Percentiles rank a stretch among this genome's conserved stretches.
These are phyloP conservation scores for Musa acuminata DNA, from an alignment of 176 grass and related monocot species.

Conservation along the genomic window DNA sequence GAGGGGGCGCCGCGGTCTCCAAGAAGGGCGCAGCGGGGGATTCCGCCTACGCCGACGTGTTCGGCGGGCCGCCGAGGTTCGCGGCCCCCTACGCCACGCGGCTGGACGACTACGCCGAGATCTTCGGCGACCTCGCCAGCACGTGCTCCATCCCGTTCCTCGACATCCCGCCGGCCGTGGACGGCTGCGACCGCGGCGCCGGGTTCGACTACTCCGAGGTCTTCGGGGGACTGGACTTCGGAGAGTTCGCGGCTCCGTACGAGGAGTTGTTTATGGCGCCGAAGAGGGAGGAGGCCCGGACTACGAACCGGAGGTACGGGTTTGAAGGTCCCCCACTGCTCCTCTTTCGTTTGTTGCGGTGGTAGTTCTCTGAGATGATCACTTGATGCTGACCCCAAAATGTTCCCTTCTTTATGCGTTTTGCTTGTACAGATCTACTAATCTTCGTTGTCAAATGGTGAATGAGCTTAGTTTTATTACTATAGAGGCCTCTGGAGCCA, in stretches of 20 bases:
- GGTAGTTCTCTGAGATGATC: neutral
- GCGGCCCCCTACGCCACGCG: slow-evolving; percentile 8
- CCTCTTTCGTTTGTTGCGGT: neutral
- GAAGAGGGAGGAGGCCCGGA: slow-evolving; percentile 37
- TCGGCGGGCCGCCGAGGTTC: slow-evolving; percentile 53
- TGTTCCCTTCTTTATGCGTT: neutral
- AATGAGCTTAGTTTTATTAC: neutral
- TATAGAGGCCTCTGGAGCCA: too few species aligned
- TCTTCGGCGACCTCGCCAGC: slow-evolving; percentile 61
- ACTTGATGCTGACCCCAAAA: too few species aligned
- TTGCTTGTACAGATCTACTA: neutral
- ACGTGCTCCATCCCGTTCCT: slow-evolving; percentile 87
- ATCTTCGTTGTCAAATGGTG: neutral
- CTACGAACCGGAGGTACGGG: slow-evolving; percentile 22
- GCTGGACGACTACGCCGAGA: slow-evolving; percentile 59
- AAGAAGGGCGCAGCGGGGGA: slow-evolving; percentile 3
- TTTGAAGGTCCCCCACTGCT: neutral
- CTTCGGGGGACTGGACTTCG: slow-evolving; percentile 56
- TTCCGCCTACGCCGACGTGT: slow-evolving; percentile 54
- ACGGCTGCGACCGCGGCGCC: neutral
- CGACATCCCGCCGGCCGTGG: slow-evolving; percentile 42
- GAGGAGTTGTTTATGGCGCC: slow-evolving; percentile 52
- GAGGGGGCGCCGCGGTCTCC: slow-evolving; percentile 9
- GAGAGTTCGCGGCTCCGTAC: slow-evolving; percentile 48
- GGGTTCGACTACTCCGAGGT: slow-evolving; percentile 63